Base-by-base conservation (phyloP, 2,329 filamentous ascomycete species). In the Bipolaris oryzae region DNA sequence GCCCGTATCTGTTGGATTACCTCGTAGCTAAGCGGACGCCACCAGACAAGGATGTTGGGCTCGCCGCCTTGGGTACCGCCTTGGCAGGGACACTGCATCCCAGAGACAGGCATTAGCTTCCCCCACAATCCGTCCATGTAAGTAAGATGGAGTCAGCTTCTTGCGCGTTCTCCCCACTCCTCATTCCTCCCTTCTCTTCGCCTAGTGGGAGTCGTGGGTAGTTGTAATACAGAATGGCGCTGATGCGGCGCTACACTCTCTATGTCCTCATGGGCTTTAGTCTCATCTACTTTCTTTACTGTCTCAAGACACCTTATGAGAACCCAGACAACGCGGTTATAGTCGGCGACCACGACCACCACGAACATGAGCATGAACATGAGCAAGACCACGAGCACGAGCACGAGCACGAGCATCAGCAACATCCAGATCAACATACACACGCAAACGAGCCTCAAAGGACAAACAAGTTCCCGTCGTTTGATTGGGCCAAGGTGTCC, bases 401-500 rank as follows among this genome's bases (percentile, higher is more conserved):
- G 21, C 21, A 21, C 21, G 5, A 21, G 23, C 52, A 31, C 34
- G 7, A 62, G 39, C 28, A 31, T 13, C 3, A 31, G 13, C 28
- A 31, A 31, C 56, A 60, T 46, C 58, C 39, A 9, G 53, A 57
- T 13, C 57, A 58, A 5, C 48, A 50, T n/a, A 31, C 28, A 31
- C 28, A 31, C 28, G 28, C 10, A 31, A 31, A 31, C 7, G 28
- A 31, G 10, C 28, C 28, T 2, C 10, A 31, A 18, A 43, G 34
- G 44, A 47, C 39, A 7, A 43, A 57, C 33, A 47, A 59, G 9
- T 62, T 56, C 49, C 62, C 66, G 13, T 62, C 60, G 1, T 70
- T 78, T 57, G 63, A 77, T 33, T 82, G 80, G 80, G 68, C 66
- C 18, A 68, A 74, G 25, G 67, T 80, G 2, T 70, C 74, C 1